These are phyloP conservation scores for Cicer bijugum DNA, from an alignment of 306 rosid genomes.

Conservation along the genomic window DNA sequence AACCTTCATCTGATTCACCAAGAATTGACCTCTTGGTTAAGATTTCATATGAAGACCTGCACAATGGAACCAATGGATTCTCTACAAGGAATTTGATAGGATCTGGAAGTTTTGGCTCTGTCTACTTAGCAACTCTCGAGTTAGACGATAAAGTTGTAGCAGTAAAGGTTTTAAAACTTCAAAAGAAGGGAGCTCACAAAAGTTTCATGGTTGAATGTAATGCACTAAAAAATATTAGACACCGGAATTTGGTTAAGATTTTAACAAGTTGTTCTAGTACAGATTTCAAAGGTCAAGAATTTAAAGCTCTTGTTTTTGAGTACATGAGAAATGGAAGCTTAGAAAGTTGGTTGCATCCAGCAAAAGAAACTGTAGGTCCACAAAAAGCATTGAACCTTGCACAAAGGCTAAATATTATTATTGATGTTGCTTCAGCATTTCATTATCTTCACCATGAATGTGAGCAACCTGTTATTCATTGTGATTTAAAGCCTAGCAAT, in stretches of 20 bases:
- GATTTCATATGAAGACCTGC: slow-evolving; percentile 38
- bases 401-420: slow-evolving; percentile 42
- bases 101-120: slow-evolving; percentile 37
- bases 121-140: slow-evolving; percentile 38
- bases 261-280: slow-evolving; percentile 42
- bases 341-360: slow-evolving; percentile 45
- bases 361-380: background rate
- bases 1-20: background rate
- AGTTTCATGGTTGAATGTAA: slow-evolving; percentile 46
- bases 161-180: slow-evolving; percentile 48
- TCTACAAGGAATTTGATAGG: slow-evolving; percentile 38
- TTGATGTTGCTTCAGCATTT: slow-evolving; percentile 39
- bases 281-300: slow-evolving; percentile 43
- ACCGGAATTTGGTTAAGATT: slow-evolving; percentile 42
- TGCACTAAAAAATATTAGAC: slow-evolving; percentile 39
- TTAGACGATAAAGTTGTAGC: slow-evolving; percentile 35
- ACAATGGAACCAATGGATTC: slow-evolving; percentile 41
- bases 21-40: background rate
- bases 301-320: slow-evolving; percentile 48
- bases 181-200: slow-evolving; percentile 44
- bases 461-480: slow-evolving; percentile 34
- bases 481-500: slow-evolving; percentile 48
- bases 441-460: slow-evolving; percentile 46
- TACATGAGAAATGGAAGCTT: slow-evolving; percentile 49
- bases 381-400: slow-evolving; percentile 1